These are phyloP conservation scores for Aechmea fasciata DNA, from an alignment of 176 grass and related monocot species.

Conservation along the genomic window DNA sequence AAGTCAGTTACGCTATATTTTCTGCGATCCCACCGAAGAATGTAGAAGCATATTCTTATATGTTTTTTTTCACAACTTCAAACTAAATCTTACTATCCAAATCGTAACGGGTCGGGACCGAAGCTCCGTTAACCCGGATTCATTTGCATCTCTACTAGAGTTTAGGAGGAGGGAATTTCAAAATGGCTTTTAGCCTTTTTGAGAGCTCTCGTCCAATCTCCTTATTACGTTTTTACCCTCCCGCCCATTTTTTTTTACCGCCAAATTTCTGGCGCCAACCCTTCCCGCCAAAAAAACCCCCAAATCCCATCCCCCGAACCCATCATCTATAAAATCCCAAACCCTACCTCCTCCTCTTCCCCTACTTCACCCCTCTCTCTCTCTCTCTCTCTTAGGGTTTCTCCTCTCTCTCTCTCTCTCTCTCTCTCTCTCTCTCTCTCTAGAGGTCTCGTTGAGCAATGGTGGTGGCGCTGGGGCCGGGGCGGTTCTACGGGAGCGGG, in stretches of 20 bases:
- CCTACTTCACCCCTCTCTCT: not conserved
- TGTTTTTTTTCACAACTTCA: too few relatives aligned
- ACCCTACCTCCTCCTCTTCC: not conserved
- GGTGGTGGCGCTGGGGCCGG: conserved; percentile 58
- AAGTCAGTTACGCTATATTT: too few relatives aligned
- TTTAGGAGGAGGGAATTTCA: too few relatives aligned
- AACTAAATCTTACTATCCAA: too few relatives aligned
- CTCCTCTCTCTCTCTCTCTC: not conserved
- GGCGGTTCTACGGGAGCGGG: conserved; percentile 68
- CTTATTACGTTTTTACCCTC: not conserved
- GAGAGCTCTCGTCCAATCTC: too few relatives aligned
- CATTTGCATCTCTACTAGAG: too few relatives aligned
- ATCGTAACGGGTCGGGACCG: too few relatives aligned
- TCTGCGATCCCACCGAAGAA: too few relatives aligned
- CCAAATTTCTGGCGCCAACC: conserved; percentile 16
- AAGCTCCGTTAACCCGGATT: too few relatives aligned
- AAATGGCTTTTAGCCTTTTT: too few relatives aligned
- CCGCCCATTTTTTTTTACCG: conserved; percentile 30
- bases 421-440: not conserved
- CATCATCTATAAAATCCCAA: conserved; percentile 8
- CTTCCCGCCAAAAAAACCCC: conserved; percentile 4
- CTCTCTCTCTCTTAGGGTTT: not conserved
- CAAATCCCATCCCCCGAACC: not conserved
- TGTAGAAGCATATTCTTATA: too few relatives aligned
- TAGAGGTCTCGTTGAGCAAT: conserved; percentile 11